Base-by-base conservation (phyloP, 768 basidiomycete species). In the Amanita rimosa region DNA sequence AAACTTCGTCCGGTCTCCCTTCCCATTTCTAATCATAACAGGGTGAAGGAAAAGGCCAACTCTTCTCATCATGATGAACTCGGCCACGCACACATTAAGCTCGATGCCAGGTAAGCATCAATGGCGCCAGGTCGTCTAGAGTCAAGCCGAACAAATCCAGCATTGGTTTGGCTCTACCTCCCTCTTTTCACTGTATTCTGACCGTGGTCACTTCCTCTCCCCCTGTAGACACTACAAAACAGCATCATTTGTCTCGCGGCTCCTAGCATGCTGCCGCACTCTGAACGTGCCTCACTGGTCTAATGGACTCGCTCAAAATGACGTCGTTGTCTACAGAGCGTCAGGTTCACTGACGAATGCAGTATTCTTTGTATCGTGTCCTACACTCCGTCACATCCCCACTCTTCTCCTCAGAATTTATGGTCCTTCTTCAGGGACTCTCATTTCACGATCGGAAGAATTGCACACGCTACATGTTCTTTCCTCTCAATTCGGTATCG, bases 271-370 rank as follows among this genome's bases (percentile, higher is more conserved):
- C 44, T 55, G 85, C 22, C 69, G 68, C 34, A 62, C 68, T 9
- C 67, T 90, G 40, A 70, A 70, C 40, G 67, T 85, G 3, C 75
- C 78, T 17, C 67, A 67, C 27, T 91, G 89, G 88, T 60, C 62
- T 34, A 67, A 70, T 17, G 51, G 64, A 40, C 65, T 82, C 37
- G 65, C 66, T 27, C 64, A 76, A 29, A 62, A 73, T 39, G 63
- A 67, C 26, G 59, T 94, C 44, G 70, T 69, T 48, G 74, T 97
- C 54, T 72, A 71, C 60, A 93, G 85, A 60, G 85, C 94, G 19
- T 90, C 93, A 6, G 94, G 95, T 7, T 85, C 90, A 9, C 67
- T 97, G 54, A 99, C 95, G 36, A 99, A 99, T 64, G 85, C 89
- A 48, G 92, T 99, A 48, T 98, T 90, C 69, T 99, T 98, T 67